Conservation (phyloP, 129 eudicot species). For the Logfia minima region DNA sequence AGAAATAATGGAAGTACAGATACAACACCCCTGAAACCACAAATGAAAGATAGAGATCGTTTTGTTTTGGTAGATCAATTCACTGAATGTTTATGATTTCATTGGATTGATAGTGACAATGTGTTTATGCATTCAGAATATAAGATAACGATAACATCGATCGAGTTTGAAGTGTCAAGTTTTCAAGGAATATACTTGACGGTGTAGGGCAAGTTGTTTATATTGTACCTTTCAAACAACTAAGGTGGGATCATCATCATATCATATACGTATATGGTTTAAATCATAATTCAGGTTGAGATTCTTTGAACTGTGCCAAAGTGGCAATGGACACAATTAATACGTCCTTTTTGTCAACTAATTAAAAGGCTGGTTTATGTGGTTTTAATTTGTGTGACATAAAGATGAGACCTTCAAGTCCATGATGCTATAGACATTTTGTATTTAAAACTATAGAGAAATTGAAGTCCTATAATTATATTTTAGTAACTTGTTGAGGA, state of each 20-base stretch:
- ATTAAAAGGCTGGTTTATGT: conserved; percentile 7
- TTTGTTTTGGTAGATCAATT: background rate
- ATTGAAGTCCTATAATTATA: no score
- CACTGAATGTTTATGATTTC: background rate
- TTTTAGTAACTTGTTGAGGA: no score
- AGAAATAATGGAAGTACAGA: background rate
- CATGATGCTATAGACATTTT: background rate
- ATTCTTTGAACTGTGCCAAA: conserved; percentile 23
- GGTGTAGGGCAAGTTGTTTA: conserved; percentile 26
- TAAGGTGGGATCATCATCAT: conserved; percentile 14
- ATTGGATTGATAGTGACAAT: conserved; percentile 7
- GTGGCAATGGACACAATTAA: conserved; percentile 6
- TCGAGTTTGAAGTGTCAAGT: conserved; percentile 1
- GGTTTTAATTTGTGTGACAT: conserved; percentile 11
- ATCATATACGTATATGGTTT: no score
- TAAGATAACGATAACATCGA: background rate
- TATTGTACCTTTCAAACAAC: conserved; percentile 26
- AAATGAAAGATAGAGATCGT: background rate
- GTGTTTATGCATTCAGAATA: conserved; percentile 4
- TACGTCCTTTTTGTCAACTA: background rate
- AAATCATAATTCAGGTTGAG: background rate
- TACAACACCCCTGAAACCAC: background rate
- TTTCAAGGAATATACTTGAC: conserved; percentile 16
- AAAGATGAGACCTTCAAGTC: conserved; percentile 16
- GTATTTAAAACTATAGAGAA: no score